Evolutionary conservation across 2,329 filamentous ascomycete species (phyloP), one percentile per base, ranked within the genome.

Genomic region (Fusarium sarcochroum): DNA sequence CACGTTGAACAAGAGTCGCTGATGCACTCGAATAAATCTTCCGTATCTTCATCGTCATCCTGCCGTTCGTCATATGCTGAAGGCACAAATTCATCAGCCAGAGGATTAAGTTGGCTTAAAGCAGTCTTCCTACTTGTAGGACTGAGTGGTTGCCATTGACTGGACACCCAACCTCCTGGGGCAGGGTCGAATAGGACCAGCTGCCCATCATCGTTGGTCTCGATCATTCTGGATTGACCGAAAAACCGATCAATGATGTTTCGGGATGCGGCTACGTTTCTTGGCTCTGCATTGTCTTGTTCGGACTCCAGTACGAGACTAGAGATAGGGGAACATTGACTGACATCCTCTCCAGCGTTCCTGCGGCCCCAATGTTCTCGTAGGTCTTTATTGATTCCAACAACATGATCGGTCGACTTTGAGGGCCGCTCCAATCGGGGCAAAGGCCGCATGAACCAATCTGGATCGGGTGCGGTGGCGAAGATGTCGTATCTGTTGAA

Each of bases 381-480:
- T n/a, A 20, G 5, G 23, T 13, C 23, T 30, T 30, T 9, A 17
- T 9, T 25, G 17, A 13, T 9, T 8, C 20, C 20, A 20, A 30
- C 25, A 15, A 18, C n/a, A 14, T 15, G 20, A 5, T 11, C 5
- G 17, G 7, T 15, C 35, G 38, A 9, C 32, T 14, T 46, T 13
- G 23, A 25, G 21, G 30, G 30, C 21, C 15, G 27, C 20, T n/a
- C 25, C 3, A 25, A 15, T 45, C 9, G 17, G n/a, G 18, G 9
- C 14, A 35, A n/a, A 34, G 75, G 73, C 18, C 58, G 58, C 21
- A 23, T 23, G 53, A 75, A 75, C 76, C 74, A 80, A 49, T 78
- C 70, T 15, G 63, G 32, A 7, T 58, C 41, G 10, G 77, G 77
- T 6, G 66, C 17, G 4, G 9, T 27, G 15, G 63, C 51, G 17